Evolutionary conservation across 768 basidiomycete species (phyloP).

Genomic region (Trametopsis cervina): DNA sequence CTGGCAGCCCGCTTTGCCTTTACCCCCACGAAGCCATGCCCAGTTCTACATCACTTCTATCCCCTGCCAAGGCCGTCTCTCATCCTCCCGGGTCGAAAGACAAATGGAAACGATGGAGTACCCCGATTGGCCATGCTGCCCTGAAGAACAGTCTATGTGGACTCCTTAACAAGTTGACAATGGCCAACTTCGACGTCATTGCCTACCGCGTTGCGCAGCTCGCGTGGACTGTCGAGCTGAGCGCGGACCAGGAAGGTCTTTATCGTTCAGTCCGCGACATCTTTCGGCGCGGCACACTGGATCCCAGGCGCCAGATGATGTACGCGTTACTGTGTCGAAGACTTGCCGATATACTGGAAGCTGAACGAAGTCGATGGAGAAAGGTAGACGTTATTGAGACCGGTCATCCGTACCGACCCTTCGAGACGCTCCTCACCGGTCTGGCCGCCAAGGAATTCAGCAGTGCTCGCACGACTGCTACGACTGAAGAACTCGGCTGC

Average conservation of each 20-base stretch:
- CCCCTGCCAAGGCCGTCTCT: neutral
- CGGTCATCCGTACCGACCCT: conserved; percentile 14
- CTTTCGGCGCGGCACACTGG: conserved; percentile 49
- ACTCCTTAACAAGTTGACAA: conserved; percentile 51
- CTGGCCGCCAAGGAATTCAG: conserved; percentile 10
- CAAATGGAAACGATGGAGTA: conserved; percentile 21
- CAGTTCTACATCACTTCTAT: neutral
- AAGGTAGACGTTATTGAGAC: conserved; percentile 17
- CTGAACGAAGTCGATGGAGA: conserved; percentile 21
- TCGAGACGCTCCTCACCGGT: conserved; percentile 11
- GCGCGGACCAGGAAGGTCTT: conserved; percentile 40
- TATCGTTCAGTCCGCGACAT: conserved; percentile 44
- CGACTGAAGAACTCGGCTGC: neutral
- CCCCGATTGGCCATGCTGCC: conserved; percentile 26
- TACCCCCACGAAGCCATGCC: neutral
- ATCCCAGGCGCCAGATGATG: conserved; percentile 43
- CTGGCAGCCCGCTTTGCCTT: too few species aligned
- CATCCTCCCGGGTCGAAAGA: neutral
- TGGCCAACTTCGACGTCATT: conserved; percentile 44
- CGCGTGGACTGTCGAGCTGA: conserved; percentile 40
- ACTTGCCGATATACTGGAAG: conserved; percentile 36
- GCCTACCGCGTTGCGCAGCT: conserved; percentile 42
- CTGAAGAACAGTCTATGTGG: conserved; percentile 47
- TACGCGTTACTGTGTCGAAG: conserved; percentile 45
- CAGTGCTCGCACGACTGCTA: neutral